phyloP scores from a whole-genome alignment of 2,329 filamentous ascomycete genomes.

The Penicillium sp. region DNA sequence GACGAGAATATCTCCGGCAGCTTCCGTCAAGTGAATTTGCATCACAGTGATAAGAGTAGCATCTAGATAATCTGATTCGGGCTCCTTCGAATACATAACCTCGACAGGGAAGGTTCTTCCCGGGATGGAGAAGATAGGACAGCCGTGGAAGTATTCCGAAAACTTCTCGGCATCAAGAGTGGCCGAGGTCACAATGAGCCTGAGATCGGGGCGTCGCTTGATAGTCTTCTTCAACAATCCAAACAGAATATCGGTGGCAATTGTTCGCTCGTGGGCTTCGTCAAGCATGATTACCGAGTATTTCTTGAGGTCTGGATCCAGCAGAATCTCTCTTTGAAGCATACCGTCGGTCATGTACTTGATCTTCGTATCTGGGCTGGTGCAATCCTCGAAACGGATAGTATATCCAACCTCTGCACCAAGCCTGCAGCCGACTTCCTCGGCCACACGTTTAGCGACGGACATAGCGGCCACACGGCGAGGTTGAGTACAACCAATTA shows the following conservation, averaged over 20 bases:
- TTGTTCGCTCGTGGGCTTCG: conserved; percentile 96
- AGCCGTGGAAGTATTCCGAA: conserved; percentile 92
- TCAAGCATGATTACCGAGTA: conserved; percentile 99
- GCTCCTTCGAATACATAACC: conserved; percentile 91
- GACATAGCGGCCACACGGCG: conserved; percentile 97
- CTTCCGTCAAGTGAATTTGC: conserved; percentile 95
- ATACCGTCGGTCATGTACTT: conserved; percentile 99
- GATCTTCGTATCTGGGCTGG: conserved; percentile 83
- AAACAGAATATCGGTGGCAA: conserved; percentile 93
- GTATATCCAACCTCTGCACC: conserved; percentile 96
- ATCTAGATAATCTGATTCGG: conserved; percentile 94
- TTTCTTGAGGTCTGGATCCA: conserved; percentile 84
- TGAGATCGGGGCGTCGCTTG: conserved; percentile 82
- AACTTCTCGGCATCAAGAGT: conserved; percentile 98
- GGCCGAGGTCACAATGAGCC: conserved; percentile 94
- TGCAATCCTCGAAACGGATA: conserved; percentile 96
- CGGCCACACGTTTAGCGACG: conserved; percentile 92
- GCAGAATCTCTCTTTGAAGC: conserved; percentile 90
- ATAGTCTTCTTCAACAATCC: conserved; percentile 92
- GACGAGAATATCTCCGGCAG: conserved; percentile 89
- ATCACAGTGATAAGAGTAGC: conserved; percentile 94
- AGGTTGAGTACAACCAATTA: conserved; percentile 96
- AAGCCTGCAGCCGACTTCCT: conserved; percentile 89
- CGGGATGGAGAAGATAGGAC: conserved; percentile 95
- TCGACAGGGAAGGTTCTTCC: conserved; percentile 95